Evolutionary conservation across 495 filamentous ascomycete genomes (phyloP).

Genomic region (Chaetomidium leptoderma): DNA sequence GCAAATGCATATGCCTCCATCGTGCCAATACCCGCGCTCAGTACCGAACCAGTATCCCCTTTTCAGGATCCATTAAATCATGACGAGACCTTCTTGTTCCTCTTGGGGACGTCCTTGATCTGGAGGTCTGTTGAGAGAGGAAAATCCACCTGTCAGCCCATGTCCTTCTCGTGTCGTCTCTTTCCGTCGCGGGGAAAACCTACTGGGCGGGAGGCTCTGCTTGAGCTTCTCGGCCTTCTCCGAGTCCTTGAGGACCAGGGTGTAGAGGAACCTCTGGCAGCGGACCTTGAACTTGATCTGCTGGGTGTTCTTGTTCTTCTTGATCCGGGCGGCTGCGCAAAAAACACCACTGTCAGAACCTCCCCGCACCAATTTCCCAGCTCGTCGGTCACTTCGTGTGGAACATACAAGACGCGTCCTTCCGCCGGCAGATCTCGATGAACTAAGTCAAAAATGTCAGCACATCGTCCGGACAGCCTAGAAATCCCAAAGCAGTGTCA

Average conservation of each 20-base stretch:
- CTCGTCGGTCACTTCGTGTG: slow-evolving; percentile 7
- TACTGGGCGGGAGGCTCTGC: slow-evolving; percentile 96
- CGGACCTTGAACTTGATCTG: slow-evolving; percentile 99
- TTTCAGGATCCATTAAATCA: slow-evolving; percentile 18
- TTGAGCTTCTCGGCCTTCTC: slow-evolving; percentile 99
- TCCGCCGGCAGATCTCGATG: slow-evolving; percentile 99
- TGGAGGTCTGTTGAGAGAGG: slow-evolving; percentile 35
- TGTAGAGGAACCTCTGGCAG: slow-evolving; percentile 91
- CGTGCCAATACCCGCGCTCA: slow-evolving; percentile 21
- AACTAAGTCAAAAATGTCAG: slow-evolving; percentile 53
- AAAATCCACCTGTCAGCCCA: slow-evolving; percentile 15
- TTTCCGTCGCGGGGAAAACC: slow-evolving; percentile 34
- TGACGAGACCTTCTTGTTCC: slow-evolving; percentile 42
- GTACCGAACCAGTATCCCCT: slow-evolving; percentile 11
- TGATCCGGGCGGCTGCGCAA: slow-evolving; percentile 85
- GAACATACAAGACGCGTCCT: slow-evolving; percentile 91
- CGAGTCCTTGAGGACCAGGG: slow-evolving; percentile 91
- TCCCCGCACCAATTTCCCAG: slow-evolving; percentile 2
- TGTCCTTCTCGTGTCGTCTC: not conserved
- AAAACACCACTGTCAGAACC: slow-evolving; percentile 37
- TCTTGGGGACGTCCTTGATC: slow-evolving; percentile 49
- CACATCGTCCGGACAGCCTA: no score
- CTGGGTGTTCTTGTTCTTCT: slow-evolving; percentile 81
- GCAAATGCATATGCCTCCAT: slow-evolving; percentile 22
- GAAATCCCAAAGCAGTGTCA: not conserved